Conservation (phyloP, 345 rosid genomes). For the Lenwebbia sp. region DNA sequence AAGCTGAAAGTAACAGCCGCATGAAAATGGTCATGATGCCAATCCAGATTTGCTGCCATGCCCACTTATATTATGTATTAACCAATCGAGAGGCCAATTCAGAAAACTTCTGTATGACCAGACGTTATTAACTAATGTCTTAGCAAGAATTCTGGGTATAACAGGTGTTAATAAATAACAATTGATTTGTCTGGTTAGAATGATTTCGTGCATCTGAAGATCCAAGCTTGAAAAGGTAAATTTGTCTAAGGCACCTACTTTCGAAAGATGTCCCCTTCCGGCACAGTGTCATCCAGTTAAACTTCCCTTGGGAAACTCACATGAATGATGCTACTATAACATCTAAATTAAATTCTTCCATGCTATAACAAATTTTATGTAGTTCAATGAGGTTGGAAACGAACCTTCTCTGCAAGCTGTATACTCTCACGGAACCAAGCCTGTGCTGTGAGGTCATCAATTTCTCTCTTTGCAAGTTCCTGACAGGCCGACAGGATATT, state of each 20-base stretch:
- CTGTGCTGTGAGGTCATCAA: slow-evolving; percentile 52
- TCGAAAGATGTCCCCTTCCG: background rate
- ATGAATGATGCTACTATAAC: background rate
- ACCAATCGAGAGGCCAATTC: background rate
- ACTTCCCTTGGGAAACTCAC: background rate
- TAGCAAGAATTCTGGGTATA: background rate
- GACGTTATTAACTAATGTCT: background rate
- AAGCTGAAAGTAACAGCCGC: background rate
- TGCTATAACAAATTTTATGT: background rate
- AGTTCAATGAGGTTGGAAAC: background rate
- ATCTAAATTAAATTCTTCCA: background rate
- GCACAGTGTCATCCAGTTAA: background rate
- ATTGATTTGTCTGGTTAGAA: background rate
- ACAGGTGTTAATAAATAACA: background rate
- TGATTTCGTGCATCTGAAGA: background rate
- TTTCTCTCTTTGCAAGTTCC: slow-evolving; percentile 64
- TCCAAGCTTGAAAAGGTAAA: background rate
- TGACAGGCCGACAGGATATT: slow-evolving; percentile 1
- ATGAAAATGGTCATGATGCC: background rate
- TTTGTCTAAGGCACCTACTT: background rate
- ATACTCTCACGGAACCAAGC: slow-evolving; percentile 56
- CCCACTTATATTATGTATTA: background rate
- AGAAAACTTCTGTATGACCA: background rate
- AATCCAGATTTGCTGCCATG: background rate
- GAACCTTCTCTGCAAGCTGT: slow-evolving; percentile 66